Evolutionary conservation across 2,329 filamentous ascomycete species (phyloP), one percentile per base, ranked within the genome.

Genomic region (Talaromyces sp.): DNA sequence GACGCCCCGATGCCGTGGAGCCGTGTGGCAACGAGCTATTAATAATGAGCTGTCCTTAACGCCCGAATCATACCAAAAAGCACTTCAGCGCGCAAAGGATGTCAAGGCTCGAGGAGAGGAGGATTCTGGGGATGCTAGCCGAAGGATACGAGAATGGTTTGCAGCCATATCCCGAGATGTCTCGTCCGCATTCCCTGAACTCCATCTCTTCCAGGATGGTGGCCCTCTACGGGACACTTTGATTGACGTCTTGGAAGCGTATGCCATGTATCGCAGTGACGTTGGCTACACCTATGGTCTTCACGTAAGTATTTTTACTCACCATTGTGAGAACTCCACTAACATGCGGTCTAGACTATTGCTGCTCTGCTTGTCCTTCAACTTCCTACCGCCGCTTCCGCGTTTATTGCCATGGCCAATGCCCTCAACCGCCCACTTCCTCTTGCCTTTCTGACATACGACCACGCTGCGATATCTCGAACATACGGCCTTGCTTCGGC

Each of bases 261-360:
- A 87, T 71, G 81, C 83, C 9, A 84, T 85, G 77, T 88, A 88
- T 71, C 83, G 86, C 65, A 82, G 82, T 57, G 85, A 88, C 67
- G 82, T 88, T 42, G 84, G 85, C 60, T 86, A 86, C 66, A 79
- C 84, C 60, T 80, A 81, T 66, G 84, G 84, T 61, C 82, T 85
- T 63, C 85, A 87, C 68, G 77, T 82, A 67, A 72, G 80, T 37
- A n/a, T 39, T 28, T 12, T n/a, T 9, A 11, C 37, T 40, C 35
- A 11, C 28, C 18, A 28, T 42, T 7, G 25, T 31, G 12, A 23
- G n/a, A 64, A 64, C 62, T 39, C 40, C 39, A 54, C 44, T 16
- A 44, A 50, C 58, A 28, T 31, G 55, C 35, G 9, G 25, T 44
- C 23, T 63, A 79, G 75, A 80, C 83, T 46, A 81, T 85, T 63